Conservation (phyloP, 140 eudicot genomes). For the Erigeron philadelphicus region DNA sequence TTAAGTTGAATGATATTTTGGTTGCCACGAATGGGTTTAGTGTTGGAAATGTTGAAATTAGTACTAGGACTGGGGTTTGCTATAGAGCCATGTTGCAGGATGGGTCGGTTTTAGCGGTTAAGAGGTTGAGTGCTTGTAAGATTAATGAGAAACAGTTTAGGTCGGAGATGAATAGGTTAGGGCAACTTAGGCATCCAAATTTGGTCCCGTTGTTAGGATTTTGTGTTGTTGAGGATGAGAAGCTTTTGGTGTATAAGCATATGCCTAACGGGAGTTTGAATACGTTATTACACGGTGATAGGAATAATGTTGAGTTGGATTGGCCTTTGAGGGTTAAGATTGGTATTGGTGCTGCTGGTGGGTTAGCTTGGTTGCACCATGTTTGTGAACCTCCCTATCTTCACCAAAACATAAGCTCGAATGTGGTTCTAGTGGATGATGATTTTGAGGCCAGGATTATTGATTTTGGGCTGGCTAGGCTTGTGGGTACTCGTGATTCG, state of each 20-base stretch:
- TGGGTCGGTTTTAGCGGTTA: conserved; percentile 48
- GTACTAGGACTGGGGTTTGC: conserved; percentile 46
- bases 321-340: conserved; percentile 51
- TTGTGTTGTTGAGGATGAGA: conserved; percentile 52
- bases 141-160: conserved; percentile 51
- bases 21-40: conserved; percentile 33
- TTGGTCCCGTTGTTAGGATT: conserved; percentile 57
- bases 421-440: conserved; percentile 48
- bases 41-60: conserved; percentile 28
- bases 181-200: conserved; percentile 54
- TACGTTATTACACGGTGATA: conserved; percentile 26
- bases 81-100: conserved; percentile 48
- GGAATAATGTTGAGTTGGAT: conserved; percentile 27
- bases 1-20: conserved; percentile 44
- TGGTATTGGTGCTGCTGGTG: conserved; percentile 55
- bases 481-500: conserved; percentile 45
- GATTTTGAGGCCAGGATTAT: conserved; percentile 51
- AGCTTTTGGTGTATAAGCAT: conserved; percentile 53
- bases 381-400: conserved; percentile 51
- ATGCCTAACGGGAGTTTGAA: conserved; percentile 57
- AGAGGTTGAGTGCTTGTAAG: conserved; percentile 49
- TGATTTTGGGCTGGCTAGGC: conserved; percentile 55
- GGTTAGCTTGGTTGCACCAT: conserved; percentile 63
- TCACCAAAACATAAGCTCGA: conserved; percentile 58
- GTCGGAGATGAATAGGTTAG: conserved; percentile 51